These are phyloP conservation scores for Wickerhamiella occidentalis DNA, from an alignment of 805 yeast species.

Conservation along the genomic window DNA sequence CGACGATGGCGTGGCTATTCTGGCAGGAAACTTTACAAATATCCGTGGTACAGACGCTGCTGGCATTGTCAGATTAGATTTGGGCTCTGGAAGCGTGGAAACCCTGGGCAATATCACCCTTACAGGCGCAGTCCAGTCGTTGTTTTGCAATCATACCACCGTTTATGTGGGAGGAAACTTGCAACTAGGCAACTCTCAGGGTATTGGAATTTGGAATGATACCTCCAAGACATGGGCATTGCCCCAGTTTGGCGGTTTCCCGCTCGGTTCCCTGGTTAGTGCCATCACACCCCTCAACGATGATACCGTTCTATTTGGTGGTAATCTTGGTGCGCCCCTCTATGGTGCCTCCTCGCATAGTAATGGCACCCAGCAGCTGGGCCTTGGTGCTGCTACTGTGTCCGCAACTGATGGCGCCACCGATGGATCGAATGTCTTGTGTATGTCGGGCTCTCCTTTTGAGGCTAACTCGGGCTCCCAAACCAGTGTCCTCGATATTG, in stretches of 20 bases:
- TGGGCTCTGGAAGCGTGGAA: conserved; percentile 11
- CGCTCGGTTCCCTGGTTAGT: conserved; percentile 43
- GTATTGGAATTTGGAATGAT: conserved; percentile 54
- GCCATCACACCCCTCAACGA: conserved; percentile 40
- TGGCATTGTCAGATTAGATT: conserved; percentile 14
- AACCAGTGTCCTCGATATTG: conserved; percentile 15
- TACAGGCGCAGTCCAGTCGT: conserved; percentile 28
- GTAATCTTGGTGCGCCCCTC: conserved; percentile 72
- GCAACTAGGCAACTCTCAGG: conserved; percentile 38
- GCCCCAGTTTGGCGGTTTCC: conserved; percentile 70
- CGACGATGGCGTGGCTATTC: conserved; percentile 14
- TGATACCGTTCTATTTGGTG: conserved; percentile 61
- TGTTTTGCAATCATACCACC: conserved; percentile 38
- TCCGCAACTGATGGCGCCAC: conserved; percentile 18
- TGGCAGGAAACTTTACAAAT: conserved; percentile 19
- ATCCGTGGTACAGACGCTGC: conserved; percentile 12
- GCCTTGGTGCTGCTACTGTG: conserved; percentile 21
- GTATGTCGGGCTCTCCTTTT: conserved; percentile 17
- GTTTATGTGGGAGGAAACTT: conserved; percentile 78
- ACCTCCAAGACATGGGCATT: conserved; percentile 32
- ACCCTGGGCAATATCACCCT: conserved; percentile 12
- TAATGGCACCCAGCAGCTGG: conserved; percentile 18
- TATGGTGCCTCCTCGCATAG: conserved; percentile 40
- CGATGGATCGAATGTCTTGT: conserved; percentile 11
- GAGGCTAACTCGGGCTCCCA: conserved; percentile 15